Evolutionary conservation across 306 rosid species (phyloP).

Genomic region (Oxytropis ochrocephala): DNA sequence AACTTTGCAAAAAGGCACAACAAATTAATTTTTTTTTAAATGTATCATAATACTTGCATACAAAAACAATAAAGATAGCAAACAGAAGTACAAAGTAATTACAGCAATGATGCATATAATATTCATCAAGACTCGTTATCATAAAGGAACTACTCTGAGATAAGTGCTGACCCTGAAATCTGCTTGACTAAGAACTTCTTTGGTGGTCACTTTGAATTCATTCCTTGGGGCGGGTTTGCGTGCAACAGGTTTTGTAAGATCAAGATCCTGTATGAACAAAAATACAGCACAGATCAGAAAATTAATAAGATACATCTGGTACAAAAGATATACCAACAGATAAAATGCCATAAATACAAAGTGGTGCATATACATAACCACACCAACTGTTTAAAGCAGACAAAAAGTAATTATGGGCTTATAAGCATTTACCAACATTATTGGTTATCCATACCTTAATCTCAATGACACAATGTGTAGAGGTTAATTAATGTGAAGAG

Average conservation of each 20-base stretch:
- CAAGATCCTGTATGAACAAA: constrained; percentile 33
- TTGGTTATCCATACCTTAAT: not conserved
- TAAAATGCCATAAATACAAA: not conserved
- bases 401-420: not conserved
- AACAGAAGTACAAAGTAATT: not conserved
- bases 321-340: not conserved
- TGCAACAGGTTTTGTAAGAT: constrained; percentile 37
- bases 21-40: not conserved
- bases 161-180: constrained; percentile 43
- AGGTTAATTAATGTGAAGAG: not conserved
- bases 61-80: not conserved
- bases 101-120: not conserved
- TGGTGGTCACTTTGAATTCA: constrained; percentile 34
- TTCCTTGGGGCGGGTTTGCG: not conserved
- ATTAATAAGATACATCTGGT: not conserved
- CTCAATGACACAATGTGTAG: not conserved
- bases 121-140: not conserved
- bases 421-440: not conserved
- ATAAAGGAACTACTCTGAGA: constrained; percentile 10
- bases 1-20: not conserved
- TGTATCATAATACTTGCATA: not conserved
- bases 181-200: constrained; percentile 44
- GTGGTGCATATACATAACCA: not conserved
- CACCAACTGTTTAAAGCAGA: not conserved
- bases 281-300: constrained; percentile 14